Conservation (phyloP, 345 rosid species). For the Cardamine chenopodiifolia region DNA sequence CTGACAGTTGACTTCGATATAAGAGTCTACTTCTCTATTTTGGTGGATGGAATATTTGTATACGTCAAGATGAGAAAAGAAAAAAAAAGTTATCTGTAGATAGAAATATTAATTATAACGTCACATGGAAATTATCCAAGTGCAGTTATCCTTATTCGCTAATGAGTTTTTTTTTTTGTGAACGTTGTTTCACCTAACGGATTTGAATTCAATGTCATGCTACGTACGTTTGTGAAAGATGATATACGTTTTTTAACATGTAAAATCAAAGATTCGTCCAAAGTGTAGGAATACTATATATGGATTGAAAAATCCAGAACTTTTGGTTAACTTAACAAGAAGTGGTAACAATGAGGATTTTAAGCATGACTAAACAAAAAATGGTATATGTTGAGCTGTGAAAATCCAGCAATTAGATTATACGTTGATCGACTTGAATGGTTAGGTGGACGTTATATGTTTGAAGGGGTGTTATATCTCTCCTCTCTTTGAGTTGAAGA, state of each 20-base stretch:
- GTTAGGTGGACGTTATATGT: not conserved
- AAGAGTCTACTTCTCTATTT: conserved; percentile 27
- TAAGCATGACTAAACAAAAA: not conserved
- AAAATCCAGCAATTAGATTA: not conserved
- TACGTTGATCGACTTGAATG: not conserved
- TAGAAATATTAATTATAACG: not conserved
- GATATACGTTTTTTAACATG: not conserved
- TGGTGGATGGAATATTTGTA: conserved; percentile 27
- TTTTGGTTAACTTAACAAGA: not conserved
- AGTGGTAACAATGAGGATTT: not conserved
- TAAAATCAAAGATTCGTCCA: not conserved
- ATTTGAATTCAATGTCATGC: not conserved
- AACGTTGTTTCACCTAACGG: conserved; percentile 1
- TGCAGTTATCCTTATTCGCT: conserved; percentile 13
- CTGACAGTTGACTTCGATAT: conserved; percentile 37
- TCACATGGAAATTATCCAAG: conserved; percentile 26
- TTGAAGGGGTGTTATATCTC: not conserved
- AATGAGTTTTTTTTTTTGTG: not conserved
- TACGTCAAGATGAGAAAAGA: conserved; percentile 15
- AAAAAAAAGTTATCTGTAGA: not conserved
- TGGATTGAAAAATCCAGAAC: not conserved
- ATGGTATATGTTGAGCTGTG: not conserved
- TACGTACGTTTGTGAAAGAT: not conserved
- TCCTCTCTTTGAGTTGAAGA: not conserved
- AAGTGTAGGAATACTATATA: not conserved